phyloP scores from a whole-genome alignment of 2,329 filamentous ascomycete genomes.

The Alternaria consortialis region DNA sequence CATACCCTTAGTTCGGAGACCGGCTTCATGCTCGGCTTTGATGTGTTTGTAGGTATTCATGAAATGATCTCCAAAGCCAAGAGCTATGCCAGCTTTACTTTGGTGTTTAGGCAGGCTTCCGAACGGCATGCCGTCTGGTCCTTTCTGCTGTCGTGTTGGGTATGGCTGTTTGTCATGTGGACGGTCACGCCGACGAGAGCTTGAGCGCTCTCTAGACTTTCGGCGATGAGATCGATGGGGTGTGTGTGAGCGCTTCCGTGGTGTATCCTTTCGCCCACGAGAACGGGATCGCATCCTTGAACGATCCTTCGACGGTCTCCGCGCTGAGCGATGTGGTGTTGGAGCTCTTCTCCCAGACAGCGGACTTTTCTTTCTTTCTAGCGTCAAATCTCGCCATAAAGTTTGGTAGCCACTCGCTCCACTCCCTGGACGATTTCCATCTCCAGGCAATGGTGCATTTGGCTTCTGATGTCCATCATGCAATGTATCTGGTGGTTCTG shows the following conservation, averaged over 20 bases:
- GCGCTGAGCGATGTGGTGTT: neutral
- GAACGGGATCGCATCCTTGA: neutral
- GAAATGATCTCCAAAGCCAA: constrained; percentile 30
- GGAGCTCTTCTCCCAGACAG: neutral
- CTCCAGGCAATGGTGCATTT: neutral
- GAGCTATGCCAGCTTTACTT: constrained; percentile 21
- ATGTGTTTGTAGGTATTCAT: constrained; percentile 35
- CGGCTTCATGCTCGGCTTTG: constrained; percentile 30
- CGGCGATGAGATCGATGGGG: neutral
- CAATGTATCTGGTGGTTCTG: constrained; percentile 2
- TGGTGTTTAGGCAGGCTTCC: constrained; percentile 29
- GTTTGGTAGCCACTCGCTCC: constrained; percentile 3
- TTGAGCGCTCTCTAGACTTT: neutral
- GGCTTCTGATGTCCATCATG: neutral
- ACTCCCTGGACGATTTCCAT: neutral
- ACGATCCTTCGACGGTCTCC: neutral
- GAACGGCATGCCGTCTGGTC: constrained; percentile 28
- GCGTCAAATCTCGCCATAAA: neutral
- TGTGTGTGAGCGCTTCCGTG: neutral
- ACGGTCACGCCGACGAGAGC: neutral
- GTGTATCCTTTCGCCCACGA: neutral
- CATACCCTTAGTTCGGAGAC: constrained; percentile 20
- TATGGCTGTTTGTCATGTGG: neutral
- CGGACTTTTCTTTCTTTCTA: neutral
- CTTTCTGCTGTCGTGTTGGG: constrained; percentile 9